Percentiles rank a stretch among this genome's conserved stretches.
Evolutionary conservation across 148 eudicot genomes (phyloP).

Genomic region (Tetragonia tetragonoides): DNA sequence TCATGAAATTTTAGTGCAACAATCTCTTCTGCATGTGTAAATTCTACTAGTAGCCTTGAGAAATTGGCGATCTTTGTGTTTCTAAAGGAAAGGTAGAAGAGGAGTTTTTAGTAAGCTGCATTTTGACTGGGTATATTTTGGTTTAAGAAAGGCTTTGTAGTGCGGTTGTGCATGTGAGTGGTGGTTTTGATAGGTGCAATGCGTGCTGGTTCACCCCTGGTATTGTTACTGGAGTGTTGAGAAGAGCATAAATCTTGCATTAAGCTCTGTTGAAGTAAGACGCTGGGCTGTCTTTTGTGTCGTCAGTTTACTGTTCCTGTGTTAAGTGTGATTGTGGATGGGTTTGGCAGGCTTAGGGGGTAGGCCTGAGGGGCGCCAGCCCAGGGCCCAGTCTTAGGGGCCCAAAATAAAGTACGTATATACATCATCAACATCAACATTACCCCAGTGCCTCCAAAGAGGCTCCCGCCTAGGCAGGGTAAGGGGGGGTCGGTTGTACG

Average conservation of each 20-base stretch:
- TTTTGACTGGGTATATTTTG: not conserved
- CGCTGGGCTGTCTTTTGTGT: not conserved
- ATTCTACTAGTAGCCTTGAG: not conserved
- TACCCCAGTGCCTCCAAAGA: too few relatives aligned
- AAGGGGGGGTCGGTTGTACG: too few relatives aligned
- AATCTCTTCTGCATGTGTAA: not conserved
- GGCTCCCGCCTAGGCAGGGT: too few relatives aligned
- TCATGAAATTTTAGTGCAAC: not conserved
- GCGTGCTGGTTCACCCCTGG: too few relatives aligned
- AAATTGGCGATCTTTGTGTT: not conserved
- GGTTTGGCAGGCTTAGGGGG: too few relatives aligned
- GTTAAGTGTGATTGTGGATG: too few relatives aligned
- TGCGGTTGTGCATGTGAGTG: not conserved
- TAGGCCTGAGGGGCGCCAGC: too few relatives aligned
- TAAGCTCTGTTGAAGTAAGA: not conserved
- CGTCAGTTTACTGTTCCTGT: too few relatives aligned
- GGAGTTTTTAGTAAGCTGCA: not conserved
- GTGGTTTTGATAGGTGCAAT: not conserved
- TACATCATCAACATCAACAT: too few relatives aligned
- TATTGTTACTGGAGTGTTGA: not conserved
- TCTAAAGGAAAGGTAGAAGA: not conserved
- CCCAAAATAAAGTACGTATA: too few relatives aligned
- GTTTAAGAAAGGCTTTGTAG: not conserved
- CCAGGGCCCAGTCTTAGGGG: too few relatives aligned
- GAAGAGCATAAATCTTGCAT: not conserved